Base-by-base conservation (phyloP, 495 filamentous ascomycete species). In the Talaromyces nanjingensis region DNA sequence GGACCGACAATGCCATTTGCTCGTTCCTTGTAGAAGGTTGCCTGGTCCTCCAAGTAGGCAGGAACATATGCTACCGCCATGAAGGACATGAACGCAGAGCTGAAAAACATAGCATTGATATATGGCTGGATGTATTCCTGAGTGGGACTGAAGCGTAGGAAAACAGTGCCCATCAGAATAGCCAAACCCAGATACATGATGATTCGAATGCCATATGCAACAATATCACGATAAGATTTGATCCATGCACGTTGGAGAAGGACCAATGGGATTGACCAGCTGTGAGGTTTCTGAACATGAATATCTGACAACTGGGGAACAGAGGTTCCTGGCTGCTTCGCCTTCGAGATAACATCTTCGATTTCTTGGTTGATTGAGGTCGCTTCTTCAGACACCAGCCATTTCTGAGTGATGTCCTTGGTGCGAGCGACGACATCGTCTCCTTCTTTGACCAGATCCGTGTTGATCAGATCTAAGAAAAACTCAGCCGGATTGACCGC, bases 1-100 rank as follows among this genome's bases (percentile, higher is more conserved):
- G 90, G 78, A 4, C 89, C 89, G 71, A 91, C 91, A 1, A 93
- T 83, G 0, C 91, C 91, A 71, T 93, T 93, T 25, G 84, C 84
- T 24, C 88, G 84, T 66, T 94, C 91, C 74, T 92, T 92, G 75
- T 82, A 71, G 70, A 84, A 94, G 1, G 84, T 87, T 4, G 83
- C 77, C 49, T 84, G 84, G 70, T 94, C 91, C 74, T 94, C 91
- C 11, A 94, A 78, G 77, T 83, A 94, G 14, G 88, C 81, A 0
- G 91, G 91, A 6, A 91, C 86, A 70, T 93, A 93, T 6, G 90
- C 91, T 0, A 91, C 88, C 0, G 91, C 91, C 91, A 94, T 94
- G 81, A 94, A 94, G 34, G 86, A 90, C 89, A 94, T 91, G 78
- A 94, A 94, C 0, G 90, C 91, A 0, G 81, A 85, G 16, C 91